phyloP scores from a whole-genome alignment of 1,139 yeast species.

The Meyerozyma smithsonii region DNA sequence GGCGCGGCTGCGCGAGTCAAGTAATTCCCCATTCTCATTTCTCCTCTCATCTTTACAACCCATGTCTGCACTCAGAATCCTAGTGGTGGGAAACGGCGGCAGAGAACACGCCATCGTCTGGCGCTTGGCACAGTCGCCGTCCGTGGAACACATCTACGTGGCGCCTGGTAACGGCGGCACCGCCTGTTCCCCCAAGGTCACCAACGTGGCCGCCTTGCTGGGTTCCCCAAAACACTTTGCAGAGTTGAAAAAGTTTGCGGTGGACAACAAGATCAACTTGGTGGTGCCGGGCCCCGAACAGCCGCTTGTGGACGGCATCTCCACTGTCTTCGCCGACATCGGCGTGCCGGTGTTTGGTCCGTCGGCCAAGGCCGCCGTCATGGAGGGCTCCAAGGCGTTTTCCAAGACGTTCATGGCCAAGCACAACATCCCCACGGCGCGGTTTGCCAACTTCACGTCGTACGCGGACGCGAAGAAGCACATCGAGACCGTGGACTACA shows the following conservation, averaged over 20 bases:
- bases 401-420: slow-evolving; percentile 92
- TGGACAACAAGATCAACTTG: slow-evolving; percentile 59
- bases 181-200: slow-evolving; percentile 50
- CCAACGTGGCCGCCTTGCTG: slow-evolving; percentile 65
- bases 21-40: neutral
- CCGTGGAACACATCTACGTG: slow-evolving; percentile 71
- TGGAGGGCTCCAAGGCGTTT: slow-evolving; percentile 97
- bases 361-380: slow-evolving; percentile 76
- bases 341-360: slow-evolving; percentile 99
- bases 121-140: slow-evolving; percentile 77
- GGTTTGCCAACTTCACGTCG: slow-evolving; percentile 72
- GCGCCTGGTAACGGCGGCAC: slow-evolving; percentile 99
- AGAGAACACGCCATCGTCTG: slow-evolving; percentile 97
- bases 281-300: slow-evolving; percentile 99
- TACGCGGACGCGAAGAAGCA: slow-evolving; percentile 72
- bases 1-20: slow-evolving; percentile 1
- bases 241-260: slow-evolving; percentile 63
- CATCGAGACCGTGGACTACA: slow-evolving; percentile 60
- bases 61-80: slow-evolving; percentile 47
- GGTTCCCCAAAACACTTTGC: slow-evolving; percentile 55
- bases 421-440: slow-evolving; percentile 92
- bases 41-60: neutral
- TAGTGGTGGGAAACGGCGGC: slow-evolving; percentile 96
- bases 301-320: slow-evolving; percentile 92
- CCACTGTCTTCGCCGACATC: slow-evolving; percentile 60